A percentile compares a stretch with the other conserved stretches of the same genome.
Conservation (phyloP, 495 filamentous ascomycete species). For the Podospora pseudopauciseta region DNA sequence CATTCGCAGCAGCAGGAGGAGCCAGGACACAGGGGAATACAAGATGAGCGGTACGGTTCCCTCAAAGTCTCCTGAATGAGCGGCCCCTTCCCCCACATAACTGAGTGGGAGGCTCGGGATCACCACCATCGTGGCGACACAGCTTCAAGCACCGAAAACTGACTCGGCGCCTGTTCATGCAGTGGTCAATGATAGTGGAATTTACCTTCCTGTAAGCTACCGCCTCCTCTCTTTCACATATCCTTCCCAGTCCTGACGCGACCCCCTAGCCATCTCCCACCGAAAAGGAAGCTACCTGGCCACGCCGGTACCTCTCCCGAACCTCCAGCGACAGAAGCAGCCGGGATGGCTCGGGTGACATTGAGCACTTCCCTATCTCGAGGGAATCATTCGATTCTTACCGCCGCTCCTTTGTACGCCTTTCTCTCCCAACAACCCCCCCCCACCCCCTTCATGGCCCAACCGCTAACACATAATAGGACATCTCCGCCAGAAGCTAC, state of each 20-base stretch:
- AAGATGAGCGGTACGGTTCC: slow-evolving; percentile 70
- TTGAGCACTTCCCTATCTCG: slow-evolving; percentile 94
- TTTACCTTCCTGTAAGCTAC: slow-evolving; percentile 81
- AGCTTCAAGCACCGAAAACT: neutral
- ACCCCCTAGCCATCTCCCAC: slow-evolving; percentile 73
- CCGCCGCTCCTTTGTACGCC: slow-evolving; percentile 85
- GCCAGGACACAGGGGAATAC: slow-evolving; percentile 65
- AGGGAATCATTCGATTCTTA: slow-evolving; percentile 98
- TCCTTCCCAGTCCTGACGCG: neutral
- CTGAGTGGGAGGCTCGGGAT: neutral
- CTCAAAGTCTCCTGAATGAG: neutral
- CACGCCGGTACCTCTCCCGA: slow-evolving; percentile 62
- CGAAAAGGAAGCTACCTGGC: slow-evolving; percentile 85
- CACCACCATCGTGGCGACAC: neutral
- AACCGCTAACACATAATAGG: slow-evolving; percentile 47
- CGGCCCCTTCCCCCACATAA: neutral
- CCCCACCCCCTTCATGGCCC: slow-evolving; percentile 9
- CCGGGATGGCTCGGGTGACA: slow-evolving; percentile 54
- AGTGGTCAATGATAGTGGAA: slow-evolving; percentile 97
- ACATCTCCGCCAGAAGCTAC: slow-evolving; percentile 85
- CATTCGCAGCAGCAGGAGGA: slow-evolving; percentile 52
- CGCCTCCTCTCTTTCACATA: neutral
- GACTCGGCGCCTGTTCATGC: slow-evolving; percentile 4
- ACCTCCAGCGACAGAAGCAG: slow-evolving; percentile 66
- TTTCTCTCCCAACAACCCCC: neutral